A percentile compares a stretch with the other conserved stretches of the same genome.
phyloP scores from a whole-genome alignment of 108 stramenopile species.

The Mayamaea pseudoterrestris region DNA sequence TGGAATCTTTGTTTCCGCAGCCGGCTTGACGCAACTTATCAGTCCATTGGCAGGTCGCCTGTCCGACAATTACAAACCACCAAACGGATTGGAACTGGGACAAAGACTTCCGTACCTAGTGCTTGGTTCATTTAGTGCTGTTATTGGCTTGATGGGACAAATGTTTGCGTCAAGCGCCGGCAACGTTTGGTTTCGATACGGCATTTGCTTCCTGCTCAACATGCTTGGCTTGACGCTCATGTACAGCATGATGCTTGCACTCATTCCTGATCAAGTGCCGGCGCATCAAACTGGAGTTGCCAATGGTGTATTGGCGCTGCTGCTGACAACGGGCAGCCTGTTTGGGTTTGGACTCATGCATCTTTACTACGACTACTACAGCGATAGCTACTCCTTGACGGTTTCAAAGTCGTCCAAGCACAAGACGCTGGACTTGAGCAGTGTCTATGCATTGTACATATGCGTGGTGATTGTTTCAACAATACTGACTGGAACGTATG shows the following conservation, averaged over 20 bases:
- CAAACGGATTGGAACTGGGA: slow-evolving; percentile 20
- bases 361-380: too few relatives aligned
- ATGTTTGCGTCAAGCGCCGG: slow-evolving; percentile 17
- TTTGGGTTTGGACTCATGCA: slow-evolving; percentile 47
- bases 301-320: slow-evolving; percentile 44
- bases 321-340: slow-evolving; percentile 36
- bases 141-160: slow-evolving; percentile 37
- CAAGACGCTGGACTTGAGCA: slow-evolving; percentile 10
- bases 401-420: too few relatives aligned
- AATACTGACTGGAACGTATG: slow-evolving; percentile 21
- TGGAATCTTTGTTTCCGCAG: slow-evolving; percentile 43
- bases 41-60: slow-evolving; percentile 43
- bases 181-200: slow-evolving; percentile 34
- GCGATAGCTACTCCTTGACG: too few relatives aligned
- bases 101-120: slow-evolving; percentile 47
- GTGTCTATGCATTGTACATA: slow-evolving; percentile 27
- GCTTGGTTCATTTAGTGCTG: slow-evolving; percentile 22
- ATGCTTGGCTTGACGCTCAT: slow-evolving; percentile 47
- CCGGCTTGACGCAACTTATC: slow-evolving; percentile 45
- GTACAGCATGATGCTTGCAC: slow-evolving; percentile 56
- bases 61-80: slow-evolving; percentile 35
- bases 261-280: slow-evolving; percentile 49
- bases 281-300: slow-evolving; percentile 36
- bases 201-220: slow-evolving; percentile 24
- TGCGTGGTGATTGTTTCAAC: slow-evolving; percentile 17